phyloP scores from a whole-genome alignment of 208 protist genomes.

The Leishmania lainsoni region DNA sequence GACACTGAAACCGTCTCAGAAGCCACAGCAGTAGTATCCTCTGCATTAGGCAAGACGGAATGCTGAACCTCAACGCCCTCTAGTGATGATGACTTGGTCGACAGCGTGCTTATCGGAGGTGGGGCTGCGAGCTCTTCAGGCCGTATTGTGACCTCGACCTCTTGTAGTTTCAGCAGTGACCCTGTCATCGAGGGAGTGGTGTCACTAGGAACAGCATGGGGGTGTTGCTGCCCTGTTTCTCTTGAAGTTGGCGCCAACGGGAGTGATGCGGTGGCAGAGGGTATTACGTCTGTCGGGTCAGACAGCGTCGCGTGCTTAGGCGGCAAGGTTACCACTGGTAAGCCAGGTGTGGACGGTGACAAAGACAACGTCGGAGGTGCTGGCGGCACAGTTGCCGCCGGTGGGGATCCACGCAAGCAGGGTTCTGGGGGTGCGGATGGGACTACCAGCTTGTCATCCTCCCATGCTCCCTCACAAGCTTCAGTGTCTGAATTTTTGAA shows the following conservation, averaged over 20 bases:
- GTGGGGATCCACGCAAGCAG: not conserved
- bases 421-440: not conserved
- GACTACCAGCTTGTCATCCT: constrained; percentile 1
- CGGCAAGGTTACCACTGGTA: not conserved
- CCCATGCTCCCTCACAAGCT: constrained; percentile 1
- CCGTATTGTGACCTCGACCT: not conserved
- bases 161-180: not conserved
- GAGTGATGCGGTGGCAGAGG: not conserved
- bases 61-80: not conserved
- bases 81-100: not conserved
- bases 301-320: not conserved
- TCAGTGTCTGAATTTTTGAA: not conserved
- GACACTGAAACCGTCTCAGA: not conserved
- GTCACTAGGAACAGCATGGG: not conserved
- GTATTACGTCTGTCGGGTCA: not conserved
- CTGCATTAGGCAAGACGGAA: not conserved
- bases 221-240: constrained; percentile 3
- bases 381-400: not conserved
- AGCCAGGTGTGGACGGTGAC: not conserved
- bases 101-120: not conserved
- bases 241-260: not conserved
- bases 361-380: constrained; percentile 1
- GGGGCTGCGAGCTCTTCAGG: not conserved
- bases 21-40: not conserved
- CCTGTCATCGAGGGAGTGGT: not conserved